Percentiles rank a stretch among this genome's conserved stretches.
Conservation (phyloP, 106 monocot species). For the Platanthera guangdongensis region DNA sequence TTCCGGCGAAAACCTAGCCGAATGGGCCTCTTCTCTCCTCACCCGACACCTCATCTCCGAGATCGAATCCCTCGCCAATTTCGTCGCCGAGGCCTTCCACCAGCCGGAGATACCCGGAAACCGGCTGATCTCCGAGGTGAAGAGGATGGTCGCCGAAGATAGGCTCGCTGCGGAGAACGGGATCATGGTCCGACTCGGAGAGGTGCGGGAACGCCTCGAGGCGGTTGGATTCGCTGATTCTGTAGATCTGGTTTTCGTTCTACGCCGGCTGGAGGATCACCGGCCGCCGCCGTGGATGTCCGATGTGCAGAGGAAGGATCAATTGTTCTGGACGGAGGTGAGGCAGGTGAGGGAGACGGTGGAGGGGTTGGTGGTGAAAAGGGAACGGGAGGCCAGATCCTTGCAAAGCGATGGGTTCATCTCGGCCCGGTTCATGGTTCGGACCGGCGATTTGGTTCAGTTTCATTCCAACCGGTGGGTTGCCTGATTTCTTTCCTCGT, state of each 20-base stretch:
- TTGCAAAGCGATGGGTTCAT: constrained; percentile 2
- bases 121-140: constrained; percentile 13
- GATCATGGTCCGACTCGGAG: constrained; percentile 23
- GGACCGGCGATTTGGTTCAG: constrained; percentile 10
- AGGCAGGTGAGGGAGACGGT: constrained; percentile 11
- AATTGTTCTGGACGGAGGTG: constrained; percentile 14
- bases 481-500: background rate
- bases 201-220: constrained; percentile 26
- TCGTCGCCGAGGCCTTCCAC: constrained; percentile 16
- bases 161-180: constrained; percentile 12
- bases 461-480: constrained; percentile 35
- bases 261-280: constrained; percentile 24
- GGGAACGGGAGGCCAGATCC: constrained; percentile 16
- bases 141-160: constrained; percentile 22
- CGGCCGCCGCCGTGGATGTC: background rate
- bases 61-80: constrained; percentile 13
- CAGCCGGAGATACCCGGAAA: constrained; percentile 11
- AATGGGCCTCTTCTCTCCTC: constrained; percentile 17
- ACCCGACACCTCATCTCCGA: constrained; percentile 26
- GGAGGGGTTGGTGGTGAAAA: constrained; percentile 10
- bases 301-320: constrained; percentile 10
- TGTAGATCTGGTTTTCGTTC: constrained; percentile 34
- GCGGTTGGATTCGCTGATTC: constrained; percentile 27
- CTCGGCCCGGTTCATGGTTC: constrained; percentile 11
- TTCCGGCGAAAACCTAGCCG: background rate